phyloP scores from a whole-genome alignment of 208 protist species.

The Wallacemonas sp. region DNA sequence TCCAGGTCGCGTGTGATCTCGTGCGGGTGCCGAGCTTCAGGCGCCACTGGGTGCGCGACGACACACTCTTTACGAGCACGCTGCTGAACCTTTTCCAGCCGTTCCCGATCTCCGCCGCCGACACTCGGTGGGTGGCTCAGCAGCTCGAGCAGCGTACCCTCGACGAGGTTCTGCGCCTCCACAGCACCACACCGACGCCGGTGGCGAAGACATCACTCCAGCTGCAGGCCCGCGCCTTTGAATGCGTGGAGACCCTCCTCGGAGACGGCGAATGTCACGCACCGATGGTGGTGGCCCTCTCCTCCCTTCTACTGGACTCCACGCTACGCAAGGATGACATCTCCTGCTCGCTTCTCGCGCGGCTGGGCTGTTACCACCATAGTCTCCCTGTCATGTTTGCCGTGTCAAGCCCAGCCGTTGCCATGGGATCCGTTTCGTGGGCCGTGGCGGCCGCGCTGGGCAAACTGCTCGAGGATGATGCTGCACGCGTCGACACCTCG shows the following conservation, averaged over 20 bases:
- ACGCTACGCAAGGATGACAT: not conserved
- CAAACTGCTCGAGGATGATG: not conserved
- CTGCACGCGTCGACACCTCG: not conserved
- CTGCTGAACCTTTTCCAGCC: constrained; percentile 19
- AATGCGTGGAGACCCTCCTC: constrained; percentile 12
- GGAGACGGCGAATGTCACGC: constrained; percentile 7
- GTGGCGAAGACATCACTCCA: not conserved
- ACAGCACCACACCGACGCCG: not conserved
- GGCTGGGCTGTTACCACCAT: not conserved
- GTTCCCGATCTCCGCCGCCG: not conserved
- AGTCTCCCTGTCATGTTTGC: not conserved
- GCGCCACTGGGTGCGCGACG: constrained; percentile 15
- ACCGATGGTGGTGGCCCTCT: not conserved
- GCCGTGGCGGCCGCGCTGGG: not conserved
- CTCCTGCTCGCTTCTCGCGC: not conserved
- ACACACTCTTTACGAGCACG: constrained; percentile 15
- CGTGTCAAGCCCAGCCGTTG: not conserved
- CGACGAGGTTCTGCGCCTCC: not conserved
- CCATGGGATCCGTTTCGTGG: not conserved
- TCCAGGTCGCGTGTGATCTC: constrained; percentile 11
- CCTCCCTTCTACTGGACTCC: not conserved
- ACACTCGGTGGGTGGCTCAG: not conserved
- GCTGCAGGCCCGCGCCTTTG: constrained; percentile 1
- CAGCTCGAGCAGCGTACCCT: not conserved
- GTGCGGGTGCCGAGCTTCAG: constrained; percentile 7